Percentiles rank a stretch among this genome's conserved stretches.
phyloP scores from a whole-genome alignment of 148 eudicot genomes.

The Cornus controversa region DNA sequence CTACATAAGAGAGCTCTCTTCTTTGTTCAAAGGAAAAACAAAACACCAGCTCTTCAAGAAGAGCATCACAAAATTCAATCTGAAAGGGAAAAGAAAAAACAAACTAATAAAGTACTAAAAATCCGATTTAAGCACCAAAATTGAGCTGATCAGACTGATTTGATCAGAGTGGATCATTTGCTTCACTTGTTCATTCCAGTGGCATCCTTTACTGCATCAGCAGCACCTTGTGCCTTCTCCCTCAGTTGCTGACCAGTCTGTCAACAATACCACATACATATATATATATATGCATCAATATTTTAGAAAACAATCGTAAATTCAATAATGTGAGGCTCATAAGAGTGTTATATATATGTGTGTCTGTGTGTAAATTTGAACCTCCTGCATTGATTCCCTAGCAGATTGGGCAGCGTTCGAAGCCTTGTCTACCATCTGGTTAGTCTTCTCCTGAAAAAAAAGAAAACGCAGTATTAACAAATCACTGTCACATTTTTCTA shows the following conservation, averaged over 20 bases:
- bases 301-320: neutral
- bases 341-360: neutral
- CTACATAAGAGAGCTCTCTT: neutral
- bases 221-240: conserved; percentile 8
- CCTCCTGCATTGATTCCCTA: neutral
- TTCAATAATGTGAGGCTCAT: neutral
- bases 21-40: neutral
- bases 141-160: neutral
- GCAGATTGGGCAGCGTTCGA: neutral
- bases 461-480: neutral
- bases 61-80: neutral
- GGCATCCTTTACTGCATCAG: conserved; percentile 4
- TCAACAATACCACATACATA: neutral
- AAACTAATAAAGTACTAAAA: neutral
- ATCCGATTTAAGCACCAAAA: neutral
- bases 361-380: neutral
- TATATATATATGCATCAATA: neutral
- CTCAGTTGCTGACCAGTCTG: conserved; percentile 11
- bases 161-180: neutral
- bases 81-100: neutral
- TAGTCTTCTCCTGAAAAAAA: neutral
- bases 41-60: neutral
- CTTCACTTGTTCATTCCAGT: conserved; percentile 10
- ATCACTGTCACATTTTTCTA: neutral
- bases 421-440: neutral